Base-by-base conservation (phyloP, 345 rosid species). In the Moringa oleifera region DNA sequence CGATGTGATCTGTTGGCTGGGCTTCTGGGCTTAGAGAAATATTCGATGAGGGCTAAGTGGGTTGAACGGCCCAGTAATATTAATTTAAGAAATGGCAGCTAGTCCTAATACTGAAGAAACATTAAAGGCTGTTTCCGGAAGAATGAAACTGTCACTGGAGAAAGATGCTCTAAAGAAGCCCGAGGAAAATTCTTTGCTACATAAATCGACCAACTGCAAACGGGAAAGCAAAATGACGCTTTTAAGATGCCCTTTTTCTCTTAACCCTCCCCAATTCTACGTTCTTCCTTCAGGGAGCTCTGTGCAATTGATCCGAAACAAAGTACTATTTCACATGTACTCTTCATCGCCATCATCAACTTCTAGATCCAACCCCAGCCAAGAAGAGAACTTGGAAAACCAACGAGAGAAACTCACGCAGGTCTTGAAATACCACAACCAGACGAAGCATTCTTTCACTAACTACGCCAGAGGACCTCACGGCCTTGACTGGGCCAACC, bases 401-500 rank as follows among this genome's bases (percentile, higher is more conserved):
- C 19, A 47, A 2, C 73, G 72, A 49, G 69, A 65, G 18, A 78
- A 73, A 53, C 67, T 88, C 11, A 45, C 69, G n/a, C 83, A 77
- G 45, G 85, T 81, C 36, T 59, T 91, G 15, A 77, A 62, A 62
- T 91, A 83, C 76, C 97, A 91, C 66, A 71, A 77, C 55, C 87
- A 86, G 74, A 88, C 96, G 46, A 88, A 91, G 52, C 97, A 91
- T 63, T 71, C 80, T 25, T 88, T 88, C 65, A 70, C 73, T 59
- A 72, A 71, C 45, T 88, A 83, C 67, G 96, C 97, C 0, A 71
- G 83, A 66, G 96, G 97, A 15, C 97, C 97, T 23, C 91, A 72
- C 15, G 96, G 94, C 65, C 93, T 91, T 15, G 96, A 91, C 64
- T 86, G 96, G 97, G 88, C 94, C 22, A 91, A 88, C 75, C 97